Evolutionary conservation across 345 rosid species (phyloP), one percentile per base, ranked within the genome.

Genomic region (Salix caprea): DNA sequence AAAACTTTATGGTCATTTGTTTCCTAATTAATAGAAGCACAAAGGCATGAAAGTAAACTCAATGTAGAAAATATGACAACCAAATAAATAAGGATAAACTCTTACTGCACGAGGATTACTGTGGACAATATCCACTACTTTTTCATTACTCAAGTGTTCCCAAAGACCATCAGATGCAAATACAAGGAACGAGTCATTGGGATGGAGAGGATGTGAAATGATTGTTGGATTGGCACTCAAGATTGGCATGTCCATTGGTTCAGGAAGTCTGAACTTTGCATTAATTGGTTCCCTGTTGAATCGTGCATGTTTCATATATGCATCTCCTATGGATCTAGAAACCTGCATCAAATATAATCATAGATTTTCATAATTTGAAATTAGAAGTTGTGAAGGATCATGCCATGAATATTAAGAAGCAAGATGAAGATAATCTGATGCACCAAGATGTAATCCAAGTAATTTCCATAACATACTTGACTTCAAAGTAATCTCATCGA

Each of bases 91-190:
- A 73, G 64, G 26, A 44, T 13, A 64, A 78, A 32, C 77, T 81
- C 97, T 91, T 94, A 94, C 97, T 36, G 86, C 82, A 10, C 74
- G 93, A 62, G 94, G 94, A 84, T 88, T 86, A 77, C 80, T 88
- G 72, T 92, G 87, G 77, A 94, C 97, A 76, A 94, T 94, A 72
- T 94, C 95, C 74, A 94, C 99, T 56, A 94, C 97, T 82, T 83
- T 89, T 79, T 94, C 91, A 69, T 92, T 91, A 70, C 88, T 88
- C 90, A 91, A 86, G 82, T 91, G 95, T 80, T 94, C 97, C 97
- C 99, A 94, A 39, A 94, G 93, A 79, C 97, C 97, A 88, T 94
- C 96, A 3, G 99, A 94, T 70, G 99, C 97, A 87, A 95, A 90
- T 75, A 94, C 90, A 77, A 92, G 95, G 89, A 92, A 89, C 46